phyloP scores from a whole-genome alignment of 192 early-diverging fungal species.

The Coemansia sp. region DNA sequence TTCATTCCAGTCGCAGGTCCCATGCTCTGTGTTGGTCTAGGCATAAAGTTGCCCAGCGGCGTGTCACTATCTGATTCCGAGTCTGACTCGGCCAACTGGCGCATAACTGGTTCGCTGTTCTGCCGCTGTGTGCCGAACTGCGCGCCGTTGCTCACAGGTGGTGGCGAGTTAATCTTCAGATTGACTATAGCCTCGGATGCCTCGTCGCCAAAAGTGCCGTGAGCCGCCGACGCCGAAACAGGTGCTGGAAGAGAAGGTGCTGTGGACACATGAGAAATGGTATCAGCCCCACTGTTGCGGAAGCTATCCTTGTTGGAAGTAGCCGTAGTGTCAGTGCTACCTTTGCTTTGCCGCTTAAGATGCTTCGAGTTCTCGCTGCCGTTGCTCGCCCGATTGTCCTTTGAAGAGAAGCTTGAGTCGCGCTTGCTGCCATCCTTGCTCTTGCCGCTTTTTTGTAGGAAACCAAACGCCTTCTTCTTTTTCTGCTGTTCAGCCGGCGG shows the following conservation, averaged over 20 bases:
- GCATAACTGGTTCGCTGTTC: slow-evolving; percentile 3
- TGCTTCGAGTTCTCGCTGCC: slow-evolving; percentile 15
- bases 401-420: slow-evolving; percentile 16
- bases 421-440: slow-evolving; percentile 26
- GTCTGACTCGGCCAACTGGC: slow-evolving; percentile 42
- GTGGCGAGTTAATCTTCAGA: slow-evolving; percentile 43
- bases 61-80: slow-evolving; percentile 39
- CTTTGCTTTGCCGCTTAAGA: slow-evolving; percentile 31
- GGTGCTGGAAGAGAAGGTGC: slow-evolving; percentile 42
- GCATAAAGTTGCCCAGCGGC: slow-evolving; percentile 39
- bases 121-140: slow-evolving; percentile 14
- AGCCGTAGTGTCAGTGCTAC: slow-evolving; percentile 23
- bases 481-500: slow-evolving; percentile 18
- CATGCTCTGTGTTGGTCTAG: slow-evolving; percentile 23
- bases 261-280: slow-evolving; percentile 23
- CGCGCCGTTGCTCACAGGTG: slow-evolving; percentile 10
- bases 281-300: slow-evolving; percentile 27
- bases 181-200: slow-evolving; percentile 45
- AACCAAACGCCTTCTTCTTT: slow-evolving; percentile 47
- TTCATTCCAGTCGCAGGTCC: slow-evolving; percentile 9
- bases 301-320: slow-evolving; percentile 35
- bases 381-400: slow-evolving; percentile 9
- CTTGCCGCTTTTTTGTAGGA: slow-evolving; percentile 47
- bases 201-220: slow-evolving; percentile 43
- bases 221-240: slow-evolving; percentile 15